phyloP scores from a whole-genome alignment of 352 stramenopile genomes.

The Phytophthora pluvialis region DNA sequence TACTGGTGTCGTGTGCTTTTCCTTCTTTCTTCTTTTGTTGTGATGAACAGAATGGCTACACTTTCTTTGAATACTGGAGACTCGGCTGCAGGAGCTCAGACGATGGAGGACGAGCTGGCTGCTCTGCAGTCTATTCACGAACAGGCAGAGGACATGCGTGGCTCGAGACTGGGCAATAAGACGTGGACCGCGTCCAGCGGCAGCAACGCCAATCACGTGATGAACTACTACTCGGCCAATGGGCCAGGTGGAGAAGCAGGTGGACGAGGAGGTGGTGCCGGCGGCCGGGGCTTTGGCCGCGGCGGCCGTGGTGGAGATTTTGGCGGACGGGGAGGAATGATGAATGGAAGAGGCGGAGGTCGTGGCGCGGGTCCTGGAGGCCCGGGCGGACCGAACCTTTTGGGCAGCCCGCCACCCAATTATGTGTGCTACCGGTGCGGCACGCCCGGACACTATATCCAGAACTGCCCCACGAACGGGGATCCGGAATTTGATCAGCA shows the following conservation, averaged over 20 bases:
- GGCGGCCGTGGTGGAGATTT: conserved; percentile 48
- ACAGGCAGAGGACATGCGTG: conserved; percentile 83
- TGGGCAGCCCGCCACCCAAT: conserved; percentile 76
- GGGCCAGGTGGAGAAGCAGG: conserved; percentile 40
- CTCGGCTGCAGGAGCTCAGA: conserved; percentile 60
- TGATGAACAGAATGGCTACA: conserved; percentile 36
- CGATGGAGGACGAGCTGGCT: conserved; percentile 85
- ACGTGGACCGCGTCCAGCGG: conserved; percentile 79
- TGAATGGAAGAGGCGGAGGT: conserved; percentile 53
- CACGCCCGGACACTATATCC: conserved; percentile 87
- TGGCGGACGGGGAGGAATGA: conserved; percentile 50
- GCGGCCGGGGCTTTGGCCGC: conserved; percentile 54
- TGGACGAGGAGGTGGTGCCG: conserved; percentile 46
- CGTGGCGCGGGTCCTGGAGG: conserved; percentile 36
- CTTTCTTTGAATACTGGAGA: conserved; percentile 29
- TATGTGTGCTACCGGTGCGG: conserved; percentile 90
- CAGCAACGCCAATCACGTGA: conserved; percentile 82
- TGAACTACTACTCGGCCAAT: conserved; percentile 74
- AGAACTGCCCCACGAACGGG: conserved; percentile 90
- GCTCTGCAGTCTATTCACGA: conserved; percentile 87
- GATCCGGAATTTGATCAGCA: conserved; percentile 90
- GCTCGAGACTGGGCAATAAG: conserved; percentile 82
- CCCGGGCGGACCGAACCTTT: conserved; percentile 18
- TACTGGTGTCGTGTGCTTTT: conserved; percentile 4
- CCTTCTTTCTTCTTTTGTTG: conserved; percentile 21